Percentiles rank a stretch among this genome's conserved stretches.
Conservation (phyloP, 768 basidiomycete genomes). For the Mycena rosella region DNA sequence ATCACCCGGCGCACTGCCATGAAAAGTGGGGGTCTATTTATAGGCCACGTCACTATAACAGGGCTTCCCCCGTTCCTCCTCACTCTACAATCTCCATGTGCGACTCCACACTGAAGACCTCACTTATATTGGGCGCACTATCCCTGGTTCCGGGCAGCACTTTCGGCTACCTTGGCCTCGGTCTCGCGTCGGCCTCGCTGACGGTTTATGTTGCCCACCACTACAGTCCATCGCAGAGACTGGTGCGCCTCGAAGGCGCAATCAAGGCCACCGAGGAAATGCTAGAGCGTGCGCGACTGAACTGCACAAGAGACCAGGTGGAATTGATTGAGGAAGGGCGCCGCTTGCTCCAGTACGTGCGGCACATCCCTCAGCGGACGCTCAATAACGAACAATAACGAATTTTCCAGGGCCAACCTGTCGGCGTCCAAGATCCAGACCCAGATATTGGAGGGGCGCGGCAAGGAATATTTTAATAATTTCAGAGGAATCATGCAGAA, state of each 20-base stretch:
- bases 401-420: not conserved
- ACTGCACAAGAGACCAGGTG: not conserved
- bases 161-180: not conserved
- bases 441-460: not conserved
- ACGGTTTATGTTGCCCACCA: not conserved
- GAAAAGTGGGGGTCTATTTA: too few relatives aligned
- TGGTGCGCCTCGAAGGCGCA: not conserved
- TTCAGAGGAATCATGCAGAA: not conserved
- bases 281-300: not conserved
- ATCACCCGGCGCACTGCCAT: too few relatives aligned
- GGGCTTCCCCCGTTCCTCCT: too few relatives aligned
- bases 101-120: not conserved
- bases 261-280: not conserved
- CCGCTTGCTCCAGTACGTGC: conserved; percentile 9
- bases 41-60: too few relatives aligned
- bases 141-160: not conserved
- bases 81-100: too few relatives aligned
- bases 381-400: not conserved
- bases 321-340: not conserved
- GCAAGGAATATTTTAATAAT: not conserved
- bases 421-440: conserved; percentile 5
- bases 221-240: too few relatives aligned
- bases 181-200: not conserved
- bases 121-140: not conserved
- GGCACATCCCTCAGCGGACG: too few relatives aligned